These are phyloP conservation scores for Geotrichum bryndzae DNA, from an alignment of 1,139 yeast species.

Conservation along the genomic window DNA sequence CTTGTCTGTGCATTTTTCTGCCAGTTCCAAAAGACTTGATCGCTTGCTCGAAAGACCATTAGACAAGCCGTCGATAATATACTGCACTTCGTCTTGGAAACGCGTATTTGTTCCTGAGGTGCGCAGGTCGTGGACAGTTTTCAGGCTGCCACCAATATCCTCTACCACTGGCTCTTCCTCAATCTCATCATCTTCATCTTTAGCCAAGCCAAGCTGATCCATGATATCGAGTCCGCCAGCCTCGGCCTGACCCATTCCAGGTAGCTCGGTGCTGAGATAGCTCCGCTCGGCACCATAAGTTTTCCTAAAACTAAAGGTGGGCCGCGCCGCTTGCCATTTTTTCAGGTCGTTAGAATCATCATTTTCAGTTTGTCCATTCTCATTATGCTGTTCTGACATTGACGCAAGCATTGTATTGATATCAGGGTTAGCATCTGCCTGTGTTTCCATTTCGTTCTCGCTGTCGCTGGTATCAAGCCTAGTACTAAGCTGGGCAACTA, in stretches of 20 bases:
- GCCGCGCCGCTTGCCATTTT: background rate
- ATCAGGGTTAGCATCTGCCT: background rate
- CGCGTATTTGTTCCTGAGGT: constrained; percentile 37
- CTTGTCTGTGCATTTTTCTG: constrained; percentile 25
- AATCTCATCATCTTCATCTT: constrained; percentile 12
- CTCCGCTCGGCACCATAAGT: constrained; percentile 14
- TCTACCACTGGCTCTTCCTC: constrained; percentile 9
- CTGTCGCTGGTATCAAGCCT: constrained; percentile 10
- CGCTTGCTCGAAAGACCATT: constrained; percentile 18
- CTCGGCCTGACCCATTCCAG: background rate
- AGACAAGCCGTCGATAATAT: constrained; percentile 37
- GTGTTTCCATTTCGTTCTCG: constrained; percentile 6
- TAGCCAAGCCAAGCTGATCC: constrained; percentile 14
- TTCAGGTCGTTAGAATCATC: background rate
- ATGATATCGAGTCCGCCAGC: constrained; percentile 4
- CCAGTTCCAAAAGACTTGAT: constrained; percentile 30
- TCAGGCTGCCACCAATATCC: constrained; percentile 17
- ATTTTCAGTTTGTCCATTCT: background rate
- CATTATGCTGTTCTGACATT: constrained; percentile 3
- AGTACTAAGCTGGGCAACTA: constrained; percentile 7
- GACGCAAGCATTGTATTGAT: background rate
- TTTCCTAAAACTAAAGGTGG: constrained; percentile 10
- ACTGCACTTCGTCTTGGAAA: constrained; percentile 35
- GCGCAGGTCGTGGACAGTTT: constrained; percentile 34
- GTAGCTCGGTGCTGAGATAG: constrained; percentile 11